phyloP scores from a whole-genome alignment of 345 rosid genomes.

The Sonneratia caseolaris region DNA sequence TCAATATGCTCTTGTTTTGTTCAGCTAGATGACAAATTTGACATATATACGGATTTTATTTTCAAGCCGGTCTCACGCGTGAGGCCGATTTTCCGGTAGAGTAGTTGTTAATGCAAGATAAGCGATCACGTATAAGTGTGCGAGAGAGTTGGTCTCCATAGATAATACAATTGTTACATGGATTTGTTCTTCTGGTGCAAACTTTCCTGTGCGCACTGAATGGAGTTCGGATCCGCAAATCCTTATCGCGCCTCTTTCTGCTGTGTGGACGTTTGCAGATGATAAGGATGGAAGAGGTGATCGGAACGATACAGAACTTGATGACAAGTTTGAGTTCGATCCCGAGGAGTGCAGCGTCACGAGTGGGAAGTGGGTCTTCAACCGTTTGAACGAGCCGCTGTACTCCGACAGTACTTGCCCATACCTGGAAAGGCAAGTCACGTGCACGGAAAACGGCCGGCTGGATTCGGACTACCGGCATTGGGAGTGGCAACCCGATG shows the following conservation, averaged over 20 bases:
- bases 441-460: conserved; percentile 64
- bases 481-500: conserved; percentile 97
- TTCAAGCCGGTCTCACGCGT: too few species aligned
- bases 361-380: conserved; percentile 74
- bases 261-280: conserved; percentile 13
- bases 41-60: too few species aligned
- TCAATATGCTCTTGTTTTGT: background rate
- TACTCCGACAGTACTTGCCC: conserved; percentile 78
- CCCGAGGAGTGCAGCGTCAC: conserved; percentile 73
- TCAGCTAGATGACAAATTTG: background rate
- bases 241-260: background rate
- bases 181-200: too few species aligned
- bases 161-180: too few species aligned
- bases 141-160: too few species aligned
- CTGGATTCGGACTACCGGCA: conserved; percentile 56
- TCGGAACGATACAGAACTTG: conserved; percentile 29
- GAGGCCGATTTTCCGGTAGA: too few species aligned
- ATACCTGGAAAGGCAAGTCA: conserved; percentile 63
- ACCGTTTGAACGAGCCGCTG: conserved; percentile 46
- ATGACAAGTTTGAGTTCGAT: conserved; percentile 80
- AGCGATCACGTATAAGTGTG: too few species aligned
- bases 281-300: conserved; percentile 21
- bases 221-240: too few species aligned
- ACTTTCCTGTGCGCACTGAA: too few species aligned
- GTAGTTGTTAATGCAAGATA: too few species aligned